Base-by-base conservation (phyloP, 2,329 filamentous ascomycete genomes). In the Aspergillus sp. region DNA sequence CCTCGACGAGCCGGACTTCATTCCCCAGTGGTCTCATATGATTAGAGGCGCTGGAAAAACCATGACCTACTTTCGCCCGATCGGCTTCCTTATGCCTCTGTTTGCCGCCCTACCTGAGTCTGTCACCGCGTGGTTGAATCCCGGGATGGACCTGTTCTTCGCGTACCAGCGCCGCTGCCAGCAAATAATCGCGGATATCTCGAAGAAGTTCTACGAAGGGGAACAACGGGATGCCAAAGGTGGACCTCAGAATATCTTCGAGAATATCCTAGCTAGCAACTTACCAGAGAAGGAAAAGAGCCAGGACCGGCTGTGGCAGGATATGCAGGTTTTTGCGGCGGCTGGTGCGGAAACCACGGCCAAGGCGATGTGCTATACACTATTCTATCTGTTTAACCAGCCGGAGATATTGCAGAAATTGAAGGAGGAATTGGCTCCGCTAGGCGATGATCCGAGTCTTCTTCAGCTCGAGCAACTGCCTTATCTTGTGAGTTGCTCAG, bases 301-400 rank as follows among this genome's bases (percentile, higher is more conserved):
- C 1, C 66, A 65, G 6, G 54, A 63, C 8, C 65, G 73, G 4
- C 54, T 76, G 21, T 63, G 60, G 17, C 69, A 72, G 25, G 74
- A 76, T 41, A 68, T 66, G 21, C 60, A 67, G 46, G 56, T 68
- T 3, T 50, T 75, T 5, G 59, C 71, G 2, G 59, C 64, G 17
- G 73, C 73, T 4, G 73, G 73, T 0, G 58, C 66, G 3, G 70
- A 73, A 27, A 76, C 73, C 0, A 76, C 72, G 1, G 68, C 71
- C 7, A 62, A 66, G 46, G 60, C 66, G 1, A 58, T 72, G 50
- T 61, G 56, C 12, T 60, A 59, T 21, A 62, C 60, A 19, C 39
- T 60, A 6, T 68, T 65, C 33, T 63, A 69, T 19, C 47, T 69
- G 14, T 52, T 64, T n/a, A 55, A 62, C 35, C 61, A 66, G 9